Evolutionary conservation across 225 moss, liverwort and hornwort genomes (phyloP), one percentile per base, ranked within the genome.

Genomic region (Straminergon stramineum): DNA sequence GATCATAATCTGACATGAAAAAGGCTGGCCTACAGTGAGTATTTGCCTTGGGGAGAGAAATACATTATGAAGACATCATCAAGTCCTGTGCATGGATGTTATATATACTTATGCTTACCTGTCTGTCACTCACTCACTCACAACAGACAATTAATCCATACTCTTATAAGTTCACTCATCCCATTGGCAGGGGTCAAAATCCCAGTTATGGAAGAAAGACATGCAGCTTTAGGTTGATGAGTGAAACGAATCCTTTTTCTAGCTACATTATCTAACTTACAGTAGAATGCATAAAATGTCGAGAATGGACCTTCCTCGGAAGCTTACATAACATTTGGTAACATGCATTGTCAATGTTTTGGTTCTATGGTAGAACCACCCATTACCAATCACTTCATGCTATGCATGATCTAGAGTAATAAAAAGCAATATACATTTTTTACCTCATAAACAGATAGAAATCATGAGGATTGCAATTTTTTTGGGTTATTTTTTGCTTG

Each of bases 101-200:
- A n/a, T n/a, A n/a, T n/a, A n/a, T n/a, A n/a, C n/a, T n/a, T n/a
- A n/a, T n/a, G n/a, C n/a, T n/a, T n/a, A 61, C 61, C 21, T 43
- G 61, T 66, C 34, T 18, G 34, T 32, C 4, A 0, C 15, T 22
- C 6, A 5, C 4, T 32, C 4, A 0, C 15, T 22, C 6, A 5
- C 4, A 15, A 61, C 9, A 13, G 20, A 43, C 30, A 62, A 26
- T n/a, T n/a, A n/a, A n/a, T 79, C 11, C 39, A 27, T n/a, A 22
- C 10, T 34, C 22, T 48, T 48, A 39, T 2, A 3, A n/a, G n/a
- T n/a, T 6, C 30, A 52, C 5, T 8, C 3, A 1, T 19, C 2
- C 4, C 15, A 23, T n/a, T n/a, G n/a, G 23, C 35, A 9, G 55
- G 0, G 0, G 23, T 55, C 35, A 56, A 24, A 78, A 37, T 56